Conservation (phyloP, 2,329 filamentous ascomycete genomes). For the Graphilbum fragrans region DNA sequence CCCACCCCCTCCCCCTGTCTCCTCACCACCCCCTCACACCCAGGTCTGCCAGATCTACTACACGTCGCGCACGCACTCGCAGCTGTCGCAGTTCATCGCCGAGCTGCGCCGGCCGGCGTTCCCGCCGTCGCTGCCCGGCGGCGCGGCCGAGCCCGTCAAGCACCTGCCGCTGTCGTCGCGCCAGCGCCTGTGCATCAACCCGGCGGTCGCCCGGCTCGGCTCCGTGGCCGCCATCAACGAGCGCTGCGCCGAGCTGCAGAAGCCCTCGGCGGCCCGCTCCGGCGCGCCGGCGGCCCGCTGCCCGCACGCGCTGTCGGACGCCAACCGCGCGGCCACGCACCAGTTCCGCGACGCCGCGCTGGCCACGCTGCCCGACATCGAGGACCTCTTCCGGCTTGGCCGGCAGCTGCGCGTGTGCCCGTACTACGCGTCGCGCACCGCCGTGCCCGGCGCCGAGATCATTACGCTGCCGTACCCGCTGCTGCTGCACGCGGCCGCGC, state of each 20-base stretch:
- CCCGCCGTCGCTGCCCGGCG: slow-evolving; percentile 53
- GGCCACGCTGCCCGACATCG: slow-evolving; percentile 82
- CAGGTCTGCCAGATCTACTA: slow-evolving; percentile 62
- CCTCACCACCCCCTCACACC: not conserved
- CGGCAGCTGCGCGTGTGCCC: slow-evolving; percentile 74
- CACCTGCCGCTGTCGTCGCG: slow-evolving; percentile 75
- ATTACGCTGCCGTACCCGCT: slow-evolving; percentile 88
- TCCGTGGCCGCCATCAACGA: slow-evolving; percentile 82
- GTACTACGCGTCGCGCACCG: slow-evolving; percentile 86
- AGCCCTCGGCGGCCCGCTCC: slow-evolving; percentile 36
- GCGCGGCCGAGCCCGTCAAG: slow-evolving; percentile 51
- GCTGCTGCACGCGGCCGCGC: slow-evolving; percentile 72
- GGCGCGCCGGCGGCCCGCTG: slow-evolving; percentile 29
- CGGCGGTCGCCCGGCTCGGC: slow-evolving; percentile 59
- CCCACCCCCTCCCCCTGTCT: not conserved
- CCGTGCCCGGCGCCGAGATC: slow-evolving; percentile 76
- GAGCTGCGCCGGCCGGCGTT: slow-evolving; percentile 71
- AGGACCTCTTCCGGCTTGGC: slow-evolving; percentile 72
- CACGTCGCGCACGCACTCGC: slow-evolving; percentile 86
- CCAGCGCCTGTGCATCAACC: slow-evolving; percentile 84
- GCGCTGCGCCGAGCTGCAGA: slow-evolving; percentile 79
- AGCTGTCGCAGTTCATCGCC: slow-evolving; percentile 75
- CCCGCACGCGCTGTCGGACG: slow-evolving; percentile 64
- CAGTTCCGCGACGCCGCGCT: slow-evolving; percentile 78
- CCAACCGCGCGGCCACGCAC: slow-evolving; percentile 58